phyloP scores from a whole-genome alignment of 257 asterid species.

The Cynanchum wilfordii region DNA sequence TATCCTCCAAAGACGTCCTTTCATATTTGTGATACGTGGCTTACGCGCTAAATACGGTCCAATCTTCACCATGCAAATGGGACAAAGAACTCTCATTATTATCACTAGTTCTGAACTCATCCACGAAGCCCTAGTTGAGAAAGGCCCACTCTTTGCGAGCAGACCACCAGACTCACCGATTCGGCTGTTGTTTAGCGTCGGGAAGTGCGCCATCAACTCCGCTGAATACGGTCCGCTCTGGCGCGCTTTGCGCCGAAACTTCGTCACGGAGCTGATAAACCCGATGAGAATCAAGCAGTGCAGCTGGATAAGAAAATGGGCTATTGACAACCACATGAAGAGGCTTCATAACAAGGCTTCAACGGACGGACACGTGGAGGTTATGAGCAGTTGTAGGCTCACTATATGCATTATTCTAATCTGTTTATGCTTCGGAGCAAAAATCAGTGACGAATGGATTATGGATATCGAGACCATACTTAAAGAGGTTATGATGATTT shows the following conservation, averaged over 20 bases:
- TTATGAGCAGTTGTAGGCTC: constrained; percentile 74
- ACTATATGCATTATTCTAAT: constrained; percentile 78
- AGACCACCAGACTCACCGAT: constrained; percentile 96
- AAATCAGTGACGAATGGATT: constrained; percentile 49
- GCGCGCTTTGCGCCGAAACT: constrained; percentile 86
- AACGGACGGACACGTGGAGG: constrained; percentile 60
- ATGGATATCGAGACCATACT: constrained; percentile 53
- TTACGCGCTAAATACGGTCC: constrained; percentile 79
- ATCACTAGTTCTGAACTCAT: constrained; percentile 71
- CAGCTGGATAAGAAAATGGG: constrained; percentile 83
- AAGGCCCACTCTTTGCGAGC: constrained; percentile 72
- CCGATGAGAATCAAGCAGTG: constrained; percentile 81
- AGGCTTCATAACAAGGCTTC: constrained; percentile 44
- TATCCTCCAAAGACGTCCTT: constrained; percentile 70
- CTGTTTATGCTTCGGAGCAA: constrained; percentile 81
- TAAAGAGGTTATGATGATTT: constrained; percentile 82
- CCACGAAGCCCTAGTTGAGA: constrained; percentile 79
- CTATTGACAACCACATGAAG: constrained; percentile 62
- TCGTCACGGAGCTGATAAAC: constrained; percentile 85
- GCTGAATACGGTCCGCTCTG: constrained; percentile 93
- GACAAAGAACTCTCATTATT: constrained; percentile 72
- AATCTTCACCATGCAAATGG: constrained; percentile 95
- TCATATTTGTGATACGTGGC: constrained; percentile 68
- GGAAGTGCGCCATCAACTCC: constrained; percentile 93
- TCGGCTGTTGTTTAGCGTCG: constrained; percentile 77